A percentile compares a stretch with the other conserved stretches of the same genome.
These are phyloP conservation scores for Picochlorum sp. DNA, from an alignment of 139 green algal genomes.

Conservation along the genomic window DNA sequence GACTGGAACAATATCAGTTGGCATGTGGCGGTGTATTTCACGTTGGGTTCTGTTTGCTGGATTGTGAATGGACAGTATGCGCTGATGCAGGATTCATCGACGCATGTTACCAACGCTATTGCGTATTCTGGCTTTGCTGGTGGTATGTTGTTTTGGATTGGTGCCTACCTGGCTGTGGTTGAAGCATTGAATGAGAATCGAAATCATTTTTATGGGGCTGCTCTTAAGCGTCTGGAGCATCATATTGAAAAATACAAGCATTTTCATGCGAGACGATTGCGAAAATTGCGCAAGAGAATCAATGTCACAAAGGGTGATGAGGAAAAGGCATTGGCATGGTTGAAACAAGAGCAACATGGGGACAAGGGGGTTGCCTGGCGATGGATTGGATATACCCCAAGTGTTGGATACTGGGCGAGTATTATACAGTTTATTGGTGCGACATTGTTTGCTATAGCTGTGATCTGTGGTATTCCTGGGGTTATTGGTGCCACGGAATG, in stretches of 20 bases:
- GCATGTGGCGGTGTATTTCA: conserved; percentile 11
- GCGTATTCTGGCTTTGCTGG: conserved; percentile 9
- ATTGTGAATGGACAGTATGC: conserved; percentile 10
- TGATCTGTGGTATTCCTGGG: conserved; percentile 4
- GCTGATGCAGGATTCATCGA: neutral
- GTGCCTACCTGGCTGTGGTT: neutral
- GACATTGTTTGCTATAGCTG: neutral
- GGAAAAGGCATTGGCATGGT: neutral
- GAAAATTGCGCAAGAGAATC: neutral
- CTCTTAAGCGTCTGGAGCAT: neutral
- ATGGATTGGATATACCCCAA: neutral
- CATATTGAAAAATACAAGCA: conserved; percentile 1
- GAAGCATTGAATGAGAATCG: conserved; percentile 8
- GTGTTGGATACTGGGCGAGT: neutral
- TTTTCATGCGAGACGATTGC: neutral
- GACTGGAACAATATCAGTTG: conserved; percentile 13
- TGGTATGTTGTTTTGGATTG: conserved; percentile 11
- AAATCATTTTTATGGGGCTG: conserved; percentile 4
- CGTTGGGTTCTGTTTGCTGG: conserved; percentile 7
- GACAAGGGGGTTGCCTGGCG: neutral
- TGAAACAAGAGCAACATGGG: neutral
- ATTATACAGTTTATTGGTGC: conserved; percentile 12
- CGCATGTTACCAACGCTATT: neutral
- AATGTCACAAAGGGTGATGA: neutral
- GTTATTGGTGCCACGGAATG: neutral